A percentile compares a stretch with the other conserved stretches of the same genome.
Conservation (phyloP, 2,329 filamentous ascomycete genomes). For the Dendryphion nanum region DNA sequence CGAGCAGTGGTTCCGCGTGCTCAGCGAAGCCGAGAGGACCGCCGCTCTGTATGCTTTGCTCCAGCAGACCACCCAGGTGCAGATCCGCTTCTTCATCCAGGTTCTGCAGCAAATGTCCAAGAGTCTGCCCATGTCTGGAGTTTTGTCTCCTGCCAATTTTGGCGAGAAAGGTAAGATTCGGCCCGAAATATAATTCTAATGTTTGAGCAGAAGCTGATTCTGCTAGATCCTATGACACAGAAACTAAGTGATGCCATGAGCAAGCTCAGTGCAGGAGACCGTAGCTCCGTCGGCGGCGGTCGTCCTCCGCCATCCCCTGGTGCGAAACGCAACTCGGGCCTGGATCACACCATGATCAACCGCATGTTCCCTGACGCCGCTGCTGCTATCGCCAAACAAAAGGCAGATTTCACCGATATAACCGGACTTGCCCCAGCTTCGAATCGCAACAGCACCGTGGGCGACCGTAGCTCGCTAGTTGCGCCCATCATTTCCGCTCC, state of each 20-base stretch:
- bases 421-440: conserved; percentile 87
- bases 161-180: conserved; percentile 76
- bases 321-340: conserved; percentile 88
- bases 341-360: conserved; percentile 91
- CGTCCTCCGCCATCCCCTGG: conserved; percentile 73
- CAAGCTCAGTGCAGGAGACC: conserved; percentile 84
- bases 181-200: background rate
- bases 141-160: conserved; percentile 91
- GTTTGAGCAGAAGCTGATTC: conserved; percentile 15
- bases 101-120: conserved; percentile 99
- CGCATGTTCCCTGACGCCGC: conserved; percentile 99
- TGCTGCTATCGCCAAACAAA: conserved; percentile 96
- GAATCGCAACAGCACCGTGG: conserved; percentile 85
- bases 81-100: conserved; percentile 99
- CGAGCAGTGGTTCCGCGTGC: conserved; percentile 97
- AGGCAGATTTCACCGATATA: conserved; percentile 94
- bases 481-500: conserved; percentile 73
- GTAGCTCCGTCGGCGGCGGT: conserved; percentile 72
- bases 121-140: conserved; percentile 93
- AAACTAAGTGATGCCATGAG: conserved; percentile 95
- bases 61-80: conserved; percentile 97
- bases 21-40: conserved; percentile 94
- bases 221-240: conserved; percentile 89
- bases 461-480: conserved; percentile 71
- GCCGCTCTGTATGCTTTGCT: conserved; percentile 92